Base-by-base conservation (phyloP, 768 basidiomycete species). In the Tulasnella sp. region DNA sequence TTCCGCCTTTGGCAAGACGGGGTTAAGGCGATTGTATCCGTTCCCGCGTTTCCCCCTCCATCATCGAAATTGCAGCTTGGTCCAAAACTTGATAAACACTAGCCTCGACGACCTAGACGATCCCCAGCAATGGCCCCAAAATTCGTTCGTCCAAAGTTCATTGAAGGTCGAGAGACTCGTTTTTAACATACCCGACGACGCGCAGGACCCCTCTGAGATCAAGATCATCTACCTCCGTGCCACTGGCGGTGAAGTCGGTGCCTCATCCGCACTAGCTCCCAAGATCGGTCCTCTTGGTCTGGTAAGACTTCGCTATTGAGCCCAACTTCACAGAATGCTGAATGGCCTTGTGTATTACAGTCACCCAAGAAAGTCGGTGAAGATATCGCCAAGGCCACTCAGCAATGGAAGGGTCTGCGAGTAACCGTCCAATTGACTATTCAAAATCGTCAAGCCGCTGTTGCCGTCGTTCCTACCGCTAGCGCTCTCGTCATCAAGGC, bases 361-460 rank as follows among this genome's bases (percentile, higher is more conserved):
- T 98, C 97, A 73, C 97, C 97, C 77, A 99, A 99, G 86, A 98
- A 98, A 86, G 97, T 99, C 83, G 97, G 97, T 83, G 97, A 99
- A 93, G 97, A 99, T 84, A 99, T 99, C 80, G 97, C 97, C 78
- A 99, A 99, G 82, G 96, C 96, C 73, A 99, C 97, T 74, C 87
- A 89, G 64, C 90, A 89, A 80, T 99, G 97, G 97, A 99, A 99
- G 83, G 97, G 97, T 84, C 93, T 98, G 80, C 94, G 95, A 75
- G 96, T 99, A 73, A 98, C 97, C 76, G 95, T 98, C 76, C 94
- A 98, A 82, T 88, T 98, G 74, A 98, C 96, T 74, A 98, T 98
- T 82, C 97, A 98, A 87, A 99, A 99, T 84, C 94, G 97, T 82
- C 97, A 99, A 89, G 97, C 97, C 71, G 84, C 90, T 76, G 95